Evolutionary conservation across 2,329 filamentous ascomycete genomes (phyloP), one percentile per base, ranked within the genome.

Genomic region (Zelopaecilomyces penicillatus): DNA sequence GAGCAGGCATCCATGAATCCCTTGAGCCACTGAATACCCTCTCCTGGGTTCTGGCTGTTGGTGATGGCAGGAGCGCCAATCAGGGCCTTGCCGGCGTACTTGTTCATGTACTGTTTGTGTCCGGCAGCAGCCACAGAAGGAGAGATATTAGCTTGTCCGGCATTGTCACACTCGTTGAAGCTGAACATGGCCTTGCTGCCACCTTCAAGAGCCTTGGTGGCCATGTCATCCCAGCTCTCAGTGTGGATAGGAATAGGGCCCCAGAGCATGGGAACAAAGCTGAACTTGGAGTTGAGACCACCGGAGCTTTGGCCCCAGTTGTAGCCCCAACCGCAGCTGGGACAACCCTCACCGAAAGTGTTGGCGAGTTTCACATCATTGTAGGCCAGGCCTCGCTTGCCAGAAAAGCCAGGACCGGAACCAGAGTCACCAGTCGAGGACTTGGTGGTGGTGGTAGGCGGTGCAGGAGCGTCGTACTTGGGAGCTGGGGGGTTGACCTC

Each of bases 161-260:
- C 52, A 50, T 74, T 72, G 62, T 87, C 83, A 38, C 80, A 80
- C 71, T 87, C 83, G 72, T 87, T 87, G 75, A 85, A 85, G 61
- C 73, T 72, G 57, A 86, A 72, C 44, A 86, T 62, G 54, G 73
- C 69, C 50, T 69, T 74, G 52, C 74, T 65, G 45, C 82, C 82
- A 9, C 60, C 59, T 41, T 61, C 54, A 49, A 85, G 73, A 49
- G 77, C 76, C 11, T 62, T 58, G 43, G 71, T 59, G 38, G 73
- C 79, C 50, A 74, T 70, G 10, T 48, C 38, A 30, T 57, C 53
- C 80, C 82, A 87, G 54, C 57, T 59, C 43, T 54, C 44, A 45
- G 70, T 70, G 60, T 75, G 69, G 9, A 64, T 61, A 7, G 56
- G 45, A 9, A 53, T 52, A 44, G 70, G 61, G 43, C 76, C 73